phyloP scores from a whole-genome alignment of 1,284 basidiomycete species.

The Rugiboletus extremiorientalis region DNA sequence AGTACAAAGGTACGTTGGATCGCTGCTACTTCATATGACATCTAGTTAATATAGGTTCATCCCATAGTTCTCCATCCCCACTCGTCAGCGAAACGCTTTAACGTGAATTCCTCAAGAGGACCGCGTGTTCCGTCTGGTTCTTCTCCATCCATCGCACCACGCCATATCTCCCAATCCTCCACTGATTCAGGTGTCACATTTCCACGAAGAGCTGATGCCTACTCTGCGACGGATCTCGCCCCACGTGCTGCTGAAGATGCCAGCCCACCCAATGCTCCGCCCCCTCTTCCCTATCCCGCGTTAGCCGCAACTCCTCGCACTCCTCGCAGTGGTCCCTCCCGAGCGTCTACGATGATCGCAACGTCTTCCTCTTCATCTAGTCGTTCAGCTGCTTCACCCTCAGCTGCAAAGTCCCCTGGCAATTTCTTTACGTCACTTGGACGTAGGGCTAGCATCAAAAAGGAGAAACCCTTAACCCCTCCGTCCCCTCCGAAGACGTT shows the following conservation, averaged over 20 bases:
- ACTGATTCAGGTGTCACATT: slow-evolving; percentile 75
- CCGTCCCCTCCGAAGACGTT: slow-evolving; percentile 40
- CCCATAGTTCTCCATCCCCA: slow-evolving; percentile 30
- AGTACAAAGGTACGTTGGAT: slow-evolving; percentile 48
- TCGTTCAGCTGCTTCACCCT: slow-evolving; percentile 30
- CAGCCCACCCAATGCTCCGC: slow-evolving; percentile 52
- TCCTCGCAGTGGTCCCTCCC: slow-evolving; percentile 29
- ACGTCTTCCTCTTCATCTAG: slow-evolving; percentile 37
- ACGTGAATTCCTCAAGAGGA: slow-evolving; percentile 22
- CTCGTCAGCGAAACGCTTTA: slow-evolving; percentile 25
- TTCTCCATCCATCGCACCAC: slow-evolving; percentile 46
- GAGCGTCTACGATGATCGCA: slow-evolving; percentile 31
- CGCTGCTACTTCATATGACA: not conserved
- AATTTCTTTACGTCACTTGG: slow-evolving; percentile 77
- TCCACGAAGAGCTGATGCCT: slow-evolving; percentile 73
- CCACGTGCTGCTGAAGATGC: slow-evolving; percentile 44
- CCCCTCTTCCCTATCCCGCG: slow-evolving; percentile 76
- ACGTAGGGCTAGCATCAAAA: slow-evolving; percentile 61
- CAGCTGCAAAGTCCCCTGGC: slow-evolving; percentile 43
- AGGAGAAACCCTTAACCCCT: slow-evolving; percentile 33
- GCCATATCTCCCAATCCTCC: slow-evolving; percentile 68
- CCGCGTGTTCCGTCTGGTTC: slow-evolving; percentile 33
- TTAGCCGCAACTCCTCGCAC: slow-evolving; percentile 40
- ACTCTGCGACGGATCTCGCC: slow-evolving; percentile 70
- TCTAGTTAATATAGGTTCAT: slow-evolving; percentile 10